These are phyloP conservation scores for Hypericum perforatum DNA, from an alignment of 345 rosid genomes.

Conservation along the genomic window DNA sequence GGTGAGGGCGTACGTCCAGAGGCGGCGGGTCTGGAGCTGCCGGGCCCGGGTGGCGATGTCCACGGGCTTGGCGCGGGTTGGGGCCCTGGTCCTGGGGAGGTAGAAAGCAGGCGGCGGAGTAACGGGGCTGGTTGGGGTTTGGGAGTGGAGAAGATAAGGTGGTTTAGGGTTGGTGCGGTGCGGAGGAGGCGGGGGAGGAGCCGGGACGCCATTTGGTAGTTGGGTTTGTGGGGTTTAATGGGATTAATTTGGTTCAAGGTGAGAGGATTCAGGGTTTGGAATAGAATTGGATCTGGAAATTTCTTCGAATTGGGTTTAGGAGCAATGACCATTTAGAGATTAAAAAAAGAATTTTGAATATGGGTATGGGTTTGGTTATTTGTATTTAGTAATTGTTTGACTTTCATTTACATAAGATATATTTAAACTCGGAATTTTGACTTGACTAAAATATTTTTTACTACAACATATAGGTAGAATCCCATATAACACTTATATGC, in stretches of 20 bases:
- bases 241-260: background rate
- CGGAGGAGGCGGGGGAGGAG: slow-evolving; percentile 31
- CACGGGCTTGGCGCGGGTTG: slow-evolving; percentile 44
- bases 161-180: slow-evolving; percentile 12
- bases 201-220: slow-evolving; percentile 41
- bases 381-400: too few species aligned
- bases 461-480: too few species aligned
- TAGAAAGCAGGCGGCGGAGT: slow-evolving; percentile 49
- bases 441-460: too few species aligned
- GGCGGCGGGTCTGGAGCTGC: slow-evolving; percentile 81
- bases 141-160: slow-evolving; percentile 16
- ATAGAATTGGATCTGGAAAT: too few species aligned
- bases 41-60: slow-evolving; percentile 85
- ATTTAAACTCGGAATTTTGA: too few species aligned
- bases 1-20: slow-evolving; percentile 81
- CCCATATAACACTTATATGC: too few species aligned
- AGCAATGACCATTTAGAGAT: too few species aligned
- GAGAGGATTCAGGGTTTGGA: background rate
- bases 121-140: slow-evolving; percentile 11
- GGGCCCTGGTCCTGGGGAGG: slow-evolving; percentile 41
- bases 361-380: too few species aligned
- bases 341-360: too few species aligned
- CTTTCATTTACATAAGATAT: too few species aligned
- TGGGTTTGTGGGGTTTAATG: background rate
- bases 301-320: too few species aligned